Conservation (phyloP, 1,284 basidiomycete species). For the Leccinum subatratum region DNA sequence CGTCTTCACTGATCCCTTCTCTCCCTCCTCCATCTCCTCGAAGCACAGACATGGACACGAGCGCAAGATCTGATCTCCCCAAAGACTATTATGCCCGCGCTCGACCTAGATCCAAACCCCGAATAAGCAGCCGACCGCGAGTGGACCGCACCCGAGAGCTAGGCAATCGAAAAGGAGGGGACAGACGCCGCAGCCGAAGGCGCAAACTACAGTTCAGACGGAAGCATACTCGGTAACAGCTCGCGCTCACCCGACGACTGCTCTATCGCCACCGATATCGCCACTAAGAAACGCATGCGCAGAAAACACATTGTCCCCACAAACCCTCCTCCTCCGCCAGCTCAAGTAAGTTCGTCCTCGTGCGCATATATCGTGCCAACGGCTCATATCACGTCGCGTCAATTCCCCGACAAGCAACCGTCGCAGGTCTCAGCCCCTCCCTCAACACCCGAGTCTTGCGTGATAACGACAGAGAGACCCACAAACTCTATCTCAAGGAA, state of each 20-base stretch:
- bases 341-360: slow-evolving; percentile 26
- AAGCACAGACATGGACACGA: slow-evolving; percentile 18
- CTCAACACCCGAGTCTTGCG: slow-evolving; percentile 57
- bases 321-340: slow-evolving; percentile 17
- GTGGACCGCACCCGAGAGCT: slow-evolving; percentile 36
- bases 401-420: slow-evolving; percentile 64
- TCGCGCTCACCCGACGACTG: slow-evolving; percentile 21
- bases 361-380: slow-evolving; percentile 75
- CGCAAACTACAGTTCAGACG: slow-evolving; percentile 30
- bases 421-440: slow-evolving; percentile 61
- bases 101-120: slow-evolving; percentile 9
- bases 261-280: slow-evolving; percentile 17
- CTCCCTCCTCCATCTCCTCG: slow-evolving; percentile 22
- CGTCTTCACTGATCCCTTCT: slow-evolving; percentile 48
- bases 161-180: slow-evolving; percentile 32
- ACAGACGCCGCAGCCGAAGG: slow-evolving; percentile 21
- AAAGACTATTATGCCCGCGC: slow-evolving; percentile 33
- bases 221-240: slow-evolving; percentile 19
- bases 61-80: slow-evolving; percentile 51
- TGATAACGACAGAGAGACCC: slow-evolving; percentile 47
- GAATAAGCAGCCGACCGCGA: slow-evolving; percentile 13
- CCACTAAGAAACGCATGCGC: slow-evolving; percentile 20
- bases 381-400: slow-evolving; percentile 70
- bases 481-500: slow-evolving; percentile 80
- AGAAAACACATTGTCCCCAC: slow-evolving; percentile 23